These are phyloP conservation scores for Volvox carteri DNA, from an alignment of 163 green algal species.

Conservation along the genomic window DNA sequence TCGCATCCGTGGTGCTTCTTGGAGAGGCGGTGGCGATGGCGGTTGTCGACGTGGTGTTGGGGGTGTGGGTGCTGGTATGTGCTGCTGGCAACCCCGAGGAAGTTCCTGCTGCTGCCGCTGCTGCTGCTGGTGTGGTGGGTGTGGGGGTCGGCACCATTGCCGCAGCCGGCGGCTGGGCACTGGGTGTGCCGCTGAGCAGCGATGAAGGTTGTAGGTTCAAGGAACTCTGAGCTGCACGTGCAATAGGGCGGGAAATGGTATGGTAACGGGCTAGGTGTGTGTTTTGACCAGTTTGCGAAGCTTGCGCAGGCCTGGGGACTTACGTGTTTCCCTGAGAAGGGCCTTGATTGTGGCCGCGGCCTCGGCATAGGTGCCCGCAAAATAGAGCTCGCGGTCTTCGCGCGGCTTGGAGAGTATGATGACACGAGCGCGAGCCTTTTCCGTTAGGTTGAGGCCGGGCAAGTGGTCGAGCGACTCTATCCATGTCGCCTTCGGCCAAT, in stretches of 20 bases:
- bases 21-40: not conserved
- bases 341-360: slow-evolving; percentile 8
- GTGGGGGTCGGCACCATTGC: too few relatives aligned
- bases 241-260: too few relatives aligned
- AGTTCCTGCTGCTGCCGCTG: not conserved
- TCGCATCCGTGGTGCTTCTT: not conserved
- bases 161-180: not conserved
- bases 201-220: not conserved
- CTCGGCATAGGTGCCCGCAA: slow-evolving; percentile 3
- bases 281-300: too few relatives aligned
- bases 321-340: slow-evolving; percentile 7
- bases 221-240: too few relatives aligned
- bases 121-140: too few relatives aligned
- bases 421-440: slow-evolving; percentile 10
- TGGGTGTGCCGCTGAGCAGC: not conserved
- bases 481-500: slow-evolving; percentile 4
- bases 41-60: not conserved
- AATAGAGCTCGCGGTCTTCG: not conserved
- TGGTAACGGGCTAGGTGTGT: too few relatives aligned
- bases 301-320: not conserved
- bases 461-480: slow-evolving; percentile 15
- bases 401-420: slow-evolving; percentile 31
- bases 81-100: not conserved
- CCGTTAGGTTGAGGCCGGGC: not conserved
- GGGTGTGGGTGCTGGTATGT: not conserved